phyloP scores from a whole-genome alignment of 2,329 filamentous ascomycete genomes.

The Chaetomiaceae sp. region DNA sequence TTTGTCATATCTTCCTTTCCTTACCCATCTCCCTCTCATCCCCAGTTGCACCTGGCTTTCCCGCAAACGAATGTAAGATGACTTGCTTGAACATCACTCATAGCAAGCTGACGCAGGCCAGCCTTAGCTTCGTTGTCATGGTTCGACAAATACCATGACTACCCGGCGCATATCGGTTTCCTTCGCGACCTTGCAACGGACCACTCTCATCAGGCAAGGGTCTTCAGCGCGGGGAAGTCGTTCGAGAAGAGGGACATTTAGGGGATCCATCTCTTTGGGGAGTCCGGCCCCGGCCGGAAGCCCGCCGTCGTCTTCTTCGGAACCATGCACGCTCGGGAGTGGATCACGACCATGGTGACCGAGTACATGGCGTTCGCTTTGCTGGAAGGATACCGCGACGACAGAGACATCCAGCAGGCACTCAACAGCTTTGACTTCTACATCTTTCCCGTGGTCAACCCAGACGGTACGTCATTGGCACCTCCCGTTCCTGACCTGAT shows the following conservation, averaged over 20 bases:
- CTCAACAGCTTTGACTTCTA: slow-evolving; percentile 64
- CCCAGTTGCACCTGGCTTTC: too few relatives aligned
- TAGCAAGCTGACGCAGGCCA: not conserved
- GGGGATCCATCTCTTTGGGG: slow-evolving; percentile 56
- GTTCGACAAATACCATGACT: slow-evolving; percentile 51
- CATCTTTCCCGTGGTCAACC: slow-evolving; percentile 59
- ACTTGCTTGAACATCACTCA: too few relatives aligned
- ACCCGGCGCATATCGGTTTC: slow-evolving; percentile 40
- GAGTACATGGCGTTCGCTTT: slow-evolving; percentile 52
- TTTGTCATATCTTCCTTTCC: not conserved
- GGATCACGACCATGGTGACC: slow-evolving; percentile 52
- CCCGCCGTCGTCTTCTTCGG: slow-evolving; percentile 54
- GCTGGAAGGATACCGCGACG: slow-evolving; percentile 41
- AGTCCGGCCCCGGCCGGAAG: slow-evolving; percentile 39
- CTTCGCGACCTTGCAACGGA: slow-evolving; percentile 37
- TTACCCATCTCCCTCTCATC: not conserved
- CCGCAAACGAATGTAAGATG: not conserved
- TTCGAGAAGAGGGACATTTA: slow-evolving; percentile 51
- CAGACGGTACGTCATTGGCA: slow-evolving; percentile 43
- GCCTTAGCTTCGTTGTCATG: not conserved
- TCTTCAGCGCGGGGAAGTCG: slow-evolving; percentile 47
- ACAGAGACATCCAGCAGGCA: slow-evolving; percentile 38
- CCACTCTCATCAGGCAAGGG: slow-evolving; percentile 42
- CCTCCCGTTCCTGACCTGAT: too few relatives aligned
- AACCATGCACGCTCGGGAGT: slow-evolving; percentile 57